Evolutionary conservation across 2,329 filamentous ascomycete species (phyloP).

Genomic region (Dothistroma septosporum): DNA sequence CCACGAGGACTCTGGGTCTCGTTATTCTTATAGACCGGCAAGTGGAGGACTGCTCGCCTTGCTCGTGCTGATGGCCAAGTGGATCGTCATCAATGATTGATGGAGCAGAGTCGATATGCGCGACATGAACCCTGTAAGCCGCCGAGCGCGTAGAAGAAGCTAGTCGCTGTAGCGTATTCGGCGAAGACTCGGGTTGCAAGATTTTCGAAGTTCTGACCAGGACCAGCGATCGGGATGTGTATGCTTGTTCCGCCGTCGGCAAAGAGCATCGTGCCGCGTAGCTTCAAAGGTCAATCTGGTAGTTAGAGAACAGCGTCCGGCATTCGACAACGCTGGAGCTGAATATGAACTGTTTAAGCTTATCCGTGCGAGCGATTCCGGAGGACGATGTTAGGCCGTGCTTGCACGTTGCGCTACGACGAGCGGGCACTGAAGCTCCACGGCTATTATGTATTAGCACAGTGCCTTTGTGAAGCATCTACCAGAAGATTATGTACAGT

Average conservation of each 20-base stretch:
- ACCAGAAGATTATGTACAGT: slow-evolving; percentile 23
- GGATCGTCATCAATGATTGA: not conserved
- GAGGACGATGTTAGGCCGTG: not conserved
- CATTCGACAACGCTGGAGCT: too few species aligned
- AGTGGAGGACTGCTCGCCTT: not conserved
- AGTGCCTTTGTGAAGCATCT: slow-evolving; percentile 13
- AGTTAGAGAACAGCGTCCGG: not conserved
- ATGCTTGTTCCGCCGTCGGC: not conserved
- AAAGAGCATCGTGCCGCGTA: not conserved
- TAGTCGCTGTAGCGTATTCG: not conserved
- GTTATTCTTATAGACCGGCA: not conserved
- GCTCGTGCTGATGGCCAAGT: not conserved
- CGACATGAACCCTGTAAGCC: slow-evolving; percentile 1
- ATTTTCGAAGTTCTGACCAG: not conserved
- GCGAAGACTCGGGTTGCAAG: not conserved
- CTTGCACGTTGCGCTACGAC: slow-evolving; percentile 1
- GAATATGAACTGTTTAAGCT: not conserved
- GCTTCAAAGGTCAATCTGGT: not conserved
- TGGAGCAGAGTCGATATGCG: not conserved
- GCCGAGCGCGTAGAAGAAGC: not conserved
- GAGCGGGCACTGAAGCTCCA: not conserved
- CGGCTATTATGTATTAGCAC: slow-evolving; percentile 6
- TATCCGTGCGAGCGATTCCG: not conserved
- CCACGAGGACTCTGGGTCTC: too few species aligned
- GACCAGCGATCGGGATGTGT: not conserved